Evolutionary conservation across 2,329 filamentous ascomycete species (phyloP).

Genomic region (Aspergillus sp.): DNA sequence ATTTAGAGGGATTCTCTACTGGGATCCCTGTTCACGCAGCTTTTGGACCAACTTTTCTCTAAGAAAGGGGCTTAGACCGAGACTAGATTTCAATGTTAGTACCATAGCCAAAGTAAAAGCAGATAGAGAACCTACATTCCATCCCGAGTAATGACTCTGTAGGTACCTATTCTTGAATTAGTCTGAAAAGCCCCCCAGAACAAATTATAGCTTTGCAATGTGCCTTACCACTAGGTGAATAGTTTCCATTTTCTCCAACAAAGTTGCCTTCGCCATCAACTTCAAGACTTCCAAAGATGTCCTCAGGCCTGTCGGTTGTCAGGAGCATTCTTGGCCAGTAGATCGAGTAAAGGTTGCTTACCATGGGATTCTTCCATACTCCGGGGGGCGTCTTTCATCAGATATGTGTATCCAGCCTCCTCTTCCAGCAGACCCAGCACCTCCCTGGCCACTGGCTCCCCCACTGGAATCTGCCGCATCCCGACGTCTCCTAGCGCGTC

Average conservation of each 20-base stretch:
- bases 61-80: conserved; percentile 46
- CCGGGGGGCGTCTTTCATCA: conserved; percentile 55
- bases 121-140: conserved; percentile 48
- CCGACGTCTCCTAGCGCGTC: conserved; percentile 26
- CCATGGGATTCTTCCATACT: conserved; percentile 61
- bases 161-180: conserved; percentile 42
- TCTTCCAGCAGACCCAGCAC: conserved; percentile 52
- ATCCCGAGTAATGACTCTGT: conserved; percentile 56
- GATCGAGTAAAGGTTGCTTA: conserved; percentile 10
- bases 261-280: conserved; percentile 56
- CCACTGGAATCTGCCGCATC: conserved; percentile 45
- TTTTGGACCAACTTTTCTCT: conserved; percentile 46
- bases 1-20: conserved; percentile 5
- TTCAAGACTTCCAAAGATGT: conserved; percentile 62
- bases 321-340: neutral
- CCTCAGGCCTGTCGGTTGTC: conserved; percentile 47
- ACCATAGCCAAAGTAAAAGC: neutral
- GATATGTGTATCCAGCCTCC: conserved; percentile 62
- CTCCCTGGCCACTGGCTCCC: conserved; percentile 56
- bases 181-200: too few species aligned
- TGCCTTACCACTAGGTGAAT: conserved; percentile 52
- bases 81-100: conserved; percentile 28
- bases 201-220: neutral
- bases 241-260: conserved; percentile 51
- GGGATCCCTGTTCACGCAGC: conserved; percentile 32